Evolutionary conservation across 225 moss, liverwort and hornwort species (phyloP), one percentile per base, ranked within the genome.

Genomic region (Takakia lepidozioides): DNA sequence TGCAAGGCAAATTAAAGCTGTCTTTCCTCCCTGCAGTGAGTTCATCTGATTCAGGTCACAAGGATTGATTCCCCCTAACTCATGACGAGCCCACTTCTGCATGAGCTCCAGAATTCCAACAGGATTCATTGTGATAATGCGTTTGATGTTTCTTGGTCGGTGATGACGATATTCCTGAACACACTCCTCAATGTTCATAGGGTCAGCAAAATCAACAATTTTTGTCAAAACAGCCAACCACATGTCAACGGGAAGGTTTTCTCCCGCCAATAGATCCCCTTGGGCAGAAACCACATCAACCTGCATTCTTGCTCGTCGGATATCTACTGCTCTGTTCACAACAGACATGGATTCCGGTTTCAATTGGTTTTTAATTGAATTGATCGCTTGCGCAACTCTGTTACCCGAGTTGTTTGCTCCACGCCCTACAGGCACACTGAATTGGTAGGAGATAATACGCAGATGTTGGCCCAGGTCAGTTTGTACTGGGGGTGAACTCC

Each of bases 181-280:
- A 28, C 76, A 71, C 25, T 71, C 76, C 8, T 14, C 20, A 18
- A 76, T 48, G 42, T 68, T 72, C 17, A 38, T 32, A 16, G 53
- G 45, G 15, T 68, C 27, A 20, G 26, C 66, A 23, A 72, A 52
- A 19, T 38, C 53, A 44, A 76, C 63, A 63, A 72, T 71, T 17
- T 67, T 63, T 17, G 71, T 68, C 19, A 76, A n/a, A 35, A 68
- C 34, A 10, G 64, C 67, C 29, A 60, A 43, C 71, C 63, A 76
- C 36, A 52, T 55, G 8, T 0, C 6, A 17, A 67, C 45, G 17
- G 44, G 48, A 25, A 67, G 44, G 16, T 39, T 22, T 25, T 63
- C 48, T 32, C 35, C 51, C 23, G 22, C 59, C 39, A 63, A 16
- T 5, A 71, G 17, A 13, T 60, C 60, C 10, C 76, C 76, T 54